Percentiles rank a stretch among this genome's conserved stretches.
phyloP scores from a whole-genome alignment of 2,329 filamentous ascomycete species.

The Mycosphaerelloides madeirae region DNA sequence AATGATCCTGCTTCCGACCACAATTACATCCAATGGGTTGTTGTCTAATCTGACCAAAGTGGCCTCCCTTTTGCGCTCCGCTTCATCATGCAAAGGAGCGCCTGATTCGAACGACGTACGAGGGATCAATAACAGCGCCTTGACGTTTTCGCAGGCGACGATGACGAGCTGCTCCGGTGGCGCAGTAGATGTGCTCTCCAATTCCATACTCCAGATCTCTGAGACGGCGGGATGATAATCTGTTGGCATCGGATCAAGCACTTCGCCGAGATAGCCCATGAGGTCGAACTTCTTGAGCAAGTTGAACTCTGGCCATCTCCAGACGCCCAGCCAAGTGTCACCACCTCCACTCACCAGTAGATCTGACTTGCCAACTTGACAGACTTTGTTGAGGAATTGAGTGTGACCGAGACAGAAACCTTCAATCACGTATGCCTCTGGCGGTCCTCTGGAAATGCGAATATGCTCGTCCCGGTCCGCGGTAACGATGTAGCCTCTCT shows the following conservation, averaged over 20 bases:
- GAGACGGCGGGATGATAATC: slow-evolving; percentile 43
- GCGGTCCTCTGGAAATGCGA: slow-evolving; percentile 73
- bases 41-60: background rate
- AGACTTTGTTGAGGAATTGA: slow-evolving; percentile 75
- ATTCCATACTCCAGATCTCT: slow-evolving; percentile 44
- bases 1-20: slow-evolving; percentile 3
- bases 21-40: slow-evolving; percentile 11
- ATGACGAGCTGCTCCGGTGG: slow-evolving; percentile 25
- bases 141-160: slow-evolving; percentile 43
- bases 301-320: slow-evolving; percentile 66
- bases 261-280: slow-evolving; percentile 2
- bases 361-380: slow-evolving; percentile 56
- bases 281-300: slow-evolving; percentile 55
- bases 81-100: background rate
- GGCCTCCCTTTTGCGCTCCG: background rate
- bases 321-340: slow-evolving; percentile 71
- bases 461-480: slow-evolving; percentile 78
- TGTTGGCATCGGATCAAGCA: background rate
- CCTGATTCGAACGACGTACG: slow-evolving; percentile 2
- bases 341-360: slow-evolving; percentile 81
- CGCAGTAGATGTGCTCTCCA: slow-evolving; percentile 4
- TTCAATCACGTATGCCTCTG: slow-evolving; percentile 85
- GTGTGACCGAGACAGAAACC: slow-evolving; percentile 82
- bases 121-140: slow-evolving; percentile 56
- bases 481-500: slow-evolving; percentile 60